Evolutionary conservation across 2,329 filamentous ascomycete genomes (phyloP), one percentile per base, ranked within the genome.

Genomic region (Penicillium palitans): DNA sequence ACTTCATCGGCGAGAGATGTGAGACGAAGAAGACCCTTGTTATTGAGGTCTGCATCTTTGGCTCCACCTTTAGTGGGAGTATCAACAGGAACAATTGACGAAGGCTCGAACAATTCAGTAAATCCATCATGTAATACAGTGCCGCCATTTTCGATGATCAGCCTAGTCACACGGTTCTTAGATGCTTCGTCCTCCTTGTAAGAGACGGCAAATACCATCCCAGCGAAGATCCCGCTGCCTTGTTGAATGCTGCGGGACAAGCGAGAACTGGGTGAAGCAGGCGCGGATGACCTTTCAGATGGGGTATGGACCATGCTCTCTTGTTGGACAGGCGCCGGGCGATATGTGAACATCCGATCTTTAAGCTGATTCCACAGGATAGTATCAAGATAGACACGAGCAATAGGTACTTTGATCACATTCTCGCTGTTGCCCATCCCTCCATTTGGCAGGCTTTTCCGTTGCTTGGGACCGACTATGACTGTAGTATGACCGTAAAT

Each of bases 141-240:
- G 0, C 92, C 93, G 3, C 92, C 93, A 50, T 90, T 86, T 6
- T 84, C 81, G 2, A 80, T 75, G 55, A 98, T 92, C 49, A 85
- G 78, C 1, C 79, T 80, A 35, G 84, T 84, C 2, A 95, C 72
- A 48, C 78, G 69, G 63, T 84, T 68, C 72, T 85, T 84, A 19
- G 85, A 82, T 9, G 77, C 77, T 17, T 80, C 81, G 52, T 85
- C 81, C 1, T 83, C 80, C 2, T 80, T 78, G 61, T 91, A 90
- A 0, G 91, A 93, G 12, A 96, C 83, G 0, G 92, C 92, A 74
- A 98, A 97, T 0, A 86, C 86, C 92, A 97, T 96, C 42, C 87
- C 86, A 1, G 83, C 77, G 68, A 98, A 96, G 0, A 96, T 62
- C 3, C 79, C 78, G 19, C 66, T 69, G 3, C 46, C 65, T 60